phyloP scores from a whole-genome alignment of 139 green algal species.

The Diplosphaera chodatii region DNA sequence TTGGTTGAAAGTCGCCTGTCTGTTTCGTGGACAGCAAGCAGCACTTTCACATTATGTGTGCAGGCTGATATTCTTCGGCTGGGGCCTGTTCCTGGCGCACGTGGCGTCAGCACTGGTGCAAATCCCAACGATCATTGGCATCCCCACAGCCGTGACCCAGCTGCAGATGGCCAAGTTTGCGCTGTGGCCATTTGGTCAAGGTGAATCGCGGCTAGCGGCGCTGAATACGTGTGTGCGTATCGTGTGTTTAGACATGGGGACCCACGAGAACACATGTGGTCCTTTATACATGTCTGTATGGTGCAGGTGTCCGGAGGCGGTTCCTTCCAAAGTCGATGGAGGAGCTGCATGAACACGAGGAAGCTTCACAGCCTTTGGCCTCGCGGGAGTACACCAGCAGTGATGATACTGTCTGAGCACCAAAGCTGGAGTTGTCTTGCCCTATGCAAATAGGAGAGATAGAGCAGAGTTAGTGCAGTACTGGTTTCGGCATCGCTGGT shows the following conservation, averaged over 20 bases:
- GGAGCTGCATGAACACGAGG: background rate
- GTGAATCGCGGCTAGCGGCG: too few species aligned
- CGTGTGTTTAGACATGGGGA: too few species aligned
- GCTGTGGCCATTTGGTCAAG: background rate
- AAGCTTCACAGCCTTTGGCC: background rate
- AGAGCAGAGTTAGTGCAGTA: too few species aligned
- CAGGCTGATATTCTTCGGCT: background rate
- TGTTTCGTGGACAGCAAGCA: too few species aligned
- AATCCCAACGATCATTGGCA: background rate
- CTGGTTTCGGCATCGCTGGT: too few species aligned
- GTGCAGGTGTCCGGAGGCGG: background rate
- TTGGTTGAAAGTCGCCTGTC: too few species aligned
- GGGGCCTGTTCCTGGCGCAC: too few species aligned
- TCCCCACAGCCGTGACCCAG: background rate
- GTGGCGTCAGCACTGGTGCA: too few species aligned
- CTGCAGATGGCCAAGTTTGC: background rate
- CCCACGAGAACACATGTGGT: too few species aligned
- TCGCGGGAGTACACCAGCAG: background rate
- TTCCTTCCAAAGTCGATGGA: background rate
- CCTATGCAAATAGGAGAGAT: too few species aligned
- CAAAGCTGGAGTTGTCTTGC: background rate
- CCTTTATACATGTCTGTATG: too few species aligned
- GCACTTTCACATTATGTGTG: background rate
- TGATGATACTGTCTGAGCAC: background rate
- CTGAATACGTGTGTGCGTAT: too few species aligned